A percentile compares a stretch with the other conserved stretches of the same genome.
phyloP scores from a whole-genome alignment of 2,329 filamentous ascomycete species.

The Didymella pomorum region DNA sequence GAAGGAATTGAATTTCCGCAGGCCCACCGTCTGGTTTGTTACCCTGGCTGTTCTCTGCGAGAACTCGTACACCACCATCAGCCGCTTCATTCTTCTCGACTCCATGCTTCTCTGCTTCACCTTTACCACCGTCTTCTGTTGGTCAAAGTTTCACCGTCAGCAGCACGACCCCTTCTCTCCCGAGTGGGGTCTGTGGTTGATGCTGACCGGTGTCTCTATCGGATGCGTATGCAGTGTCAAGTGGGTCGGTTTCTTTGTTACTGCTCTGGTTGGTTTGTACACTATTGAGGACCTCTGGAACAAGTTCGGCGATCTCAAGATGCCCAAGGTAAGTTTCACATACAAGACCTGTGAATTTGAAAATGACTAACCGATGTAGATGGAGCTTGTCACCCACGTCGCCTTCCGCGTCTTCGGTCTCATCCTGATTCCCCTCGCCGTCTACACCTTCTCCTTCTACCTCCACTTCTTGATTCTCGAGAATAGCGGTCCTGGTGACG shows the following conservation, averaged over 20 bases:
- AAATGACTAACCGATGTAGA: conserved; percentile 53
- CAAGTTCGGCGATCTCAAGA: conserved; percentile 94
- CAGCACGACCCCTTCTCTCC: conserved; percentile 84
- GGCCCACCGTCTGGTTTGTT: conserved; percentile 91
- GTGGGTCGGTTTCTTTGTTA: conserved; percentile 96
- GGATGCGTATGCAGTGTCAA: conserved; percentile 99
- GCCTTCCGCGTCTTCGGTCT: conserved; percentile 82
- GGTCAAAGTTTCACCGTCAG: conserved; percentile 93
- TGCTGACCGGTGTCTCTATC: conserved; percentile 92
- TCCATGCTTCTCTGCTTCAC: conserved; percentile 99
- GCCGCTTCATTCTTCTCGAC: conserved; percentile 95
- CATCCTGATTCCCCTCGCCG: conserved; percentile 85
- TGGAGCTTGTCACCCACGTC: conserved; percentile 77
- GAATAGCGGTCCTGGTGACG: conserved; percentile 93
- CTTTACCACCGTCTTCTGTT: conserved; percentile 96
- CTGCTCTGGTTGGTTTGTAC: conserved; percentile 92
- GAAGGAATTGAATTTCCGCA: conserved; percentile 84
- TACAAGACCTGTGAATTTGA: not conserved
- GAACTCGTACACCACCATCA: conserved; percentile 99
- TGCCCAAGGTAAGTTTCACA: conserved; percentile 71
- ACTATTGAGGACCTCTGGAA: conserved; percentile 97
- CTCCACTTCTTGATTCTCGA: conserved; percentile 93
- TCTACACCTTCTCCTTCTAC: conserved; percentile 96
- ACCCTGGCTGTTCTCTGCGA: conserved; percentile 98
- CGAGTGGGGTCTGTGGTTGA: conserved; percentile 95